Evolutionary conservation across 2,329 filamentous ascomycete species (phyloP), one percentile per base, ranked within the genome.

Genomic region (Cadophora gregata): DNA sequence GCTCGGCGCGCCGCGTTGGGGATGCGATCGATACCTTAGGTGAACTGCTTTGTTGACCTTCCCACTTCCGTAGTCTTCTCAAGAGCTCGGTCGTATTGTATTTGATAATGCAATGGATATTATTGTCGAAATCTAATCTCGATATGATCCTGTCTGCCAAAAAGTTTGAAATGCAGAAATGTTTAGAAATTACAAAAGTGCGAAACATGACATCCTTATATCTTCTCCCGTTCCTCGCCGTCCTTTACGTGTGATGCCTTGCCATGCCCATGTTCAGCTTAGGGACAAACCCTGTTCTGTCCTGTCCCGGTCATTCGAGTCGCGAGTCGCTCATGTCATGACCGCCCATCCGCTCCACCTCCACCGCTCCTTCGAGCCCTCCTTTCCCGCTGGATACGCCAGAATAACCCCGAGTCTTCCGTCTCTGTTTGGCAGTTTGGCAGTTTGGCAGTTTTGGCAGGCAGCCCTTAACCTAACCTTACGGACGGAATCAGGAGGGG

Each of bases 11-110:
- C n/a, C 19, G 53, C n/a, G 29, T 58, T 58, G 53, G 33, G 31
- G 31, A 38, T 14, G 5, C 31, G 53, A 33, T 36, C 12, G 14
- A 16, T 58, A 51, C 29, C 48, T 1, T 27, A 27, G 19, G 4
- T 51, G n/a, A 38, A n/a, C 5, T 62, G 33, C 8, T 27, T 62
- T 62, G 48, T 62, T 62, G 60, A 42, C 31, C 33, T 24, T 51
- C n/a, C n/a, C 14, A 24, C 19, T 19, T 53, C 33, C 36, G 29
- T 53, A 53, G 27, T 36, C 14, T 29, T 38, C n/a, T n/a, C n/a
- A n/a, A n/a, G n/a, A n/a, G 21, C 25, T n/a, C 42, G 42, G 42
- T 3, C 42, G 42, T 45, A 45, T 45, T 45, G 31, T 36, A 36
- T 36, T 36, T 12, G 31, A 45, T 45, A 42, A 45, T 38, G 36